Evolutionary conservation across 148 eudicot genomes (phyloP).

Genomic region (Nepenthes mirabilis): DNA sequence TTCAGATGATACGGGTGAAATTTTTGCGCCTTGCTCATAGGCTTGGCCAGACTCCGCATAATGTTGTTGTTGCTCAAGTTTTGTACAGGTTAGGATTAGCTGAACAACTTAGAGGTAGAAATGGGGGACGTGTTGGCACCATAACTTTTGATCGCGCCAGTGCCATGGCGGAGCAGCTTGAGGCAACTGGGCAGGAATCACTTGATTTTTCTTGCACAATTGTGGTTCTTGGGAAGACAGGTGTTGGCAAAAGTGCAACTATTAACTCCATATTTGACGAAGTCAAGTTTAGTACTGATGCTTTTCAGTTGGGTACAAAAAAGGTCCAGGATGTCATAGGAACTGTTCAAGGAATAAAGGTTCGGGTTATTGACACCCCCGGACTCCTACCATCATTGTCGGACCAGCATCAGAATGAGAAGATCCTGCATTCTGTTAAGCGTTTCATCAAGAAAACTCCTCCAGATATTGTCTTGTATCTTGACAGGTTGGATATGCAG

Average conservation of each 20-base stretch:
- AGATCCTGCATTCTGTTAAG: conserved; percentile 67
- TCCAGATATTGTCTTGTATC: conserved; percentile 84
- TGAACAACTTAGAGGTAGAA: conserved; percentile 81
- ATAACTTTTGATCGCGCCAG: conserved; percentile 92
- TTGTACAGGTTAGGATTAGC: conserved; percentile 83
- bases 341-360: conserved; percentile 86
- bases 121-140: conserved; percentile 65
- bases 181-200: conserved; percentile 71
- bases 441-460: conserved; percentile 72
- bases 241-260: conserved; percentile 94
- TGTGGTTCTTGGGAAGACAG: conserved; percentile 87
- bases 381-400: conserved; percentile 69
- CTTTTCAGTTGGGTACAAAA: conserved; percentile 65
- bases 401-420: conserved; percentile 73
- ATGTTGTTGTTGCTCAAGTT: conserved; percentile 93
- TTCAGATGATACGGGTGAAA: conserved; percentile 90
- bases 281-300: conserved; percentile 61
- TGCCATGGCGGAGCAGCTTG: conserved; percentile 91
- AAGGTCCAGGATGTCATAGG: conserved; percentile 88
- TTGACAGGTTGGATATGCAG: conserved; percentile 84
- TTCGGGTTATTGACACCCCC: conserved; percentile 84
- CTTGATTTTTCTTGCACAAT: conserved; percentile 85
- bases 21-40: conserved; percentile 86
- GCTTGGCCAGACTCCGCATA: conserved; percentile 92
- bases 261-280: conserved; percentile 87